phyloP scores from a whole-genome alignment of 495 filamentous ascomycete genomes.

The Rhypophila decipiens region DNA sequence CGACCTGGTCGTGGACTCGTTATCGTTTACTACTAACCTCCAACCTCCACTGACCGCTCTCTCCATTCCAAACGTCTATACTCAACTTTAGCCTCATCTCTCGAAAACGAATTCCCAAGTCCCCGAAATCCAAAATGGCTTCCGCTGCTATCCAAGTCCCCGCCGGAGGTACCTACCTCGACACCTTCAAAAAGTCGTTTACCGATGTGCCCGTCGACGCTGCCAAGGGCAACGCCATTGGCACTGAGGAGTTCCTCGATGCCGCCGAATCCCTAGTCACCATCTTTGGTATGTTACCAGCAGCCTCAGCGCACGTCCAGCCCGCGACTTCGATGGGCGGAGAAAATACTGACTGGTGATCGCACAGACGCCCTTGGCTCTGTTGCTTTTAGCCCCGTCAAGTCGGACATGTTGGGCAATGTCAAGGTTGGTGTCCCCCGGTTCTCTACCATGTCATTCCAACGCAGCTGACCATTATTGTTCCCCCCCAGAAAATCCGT shows the following conservation, averaged over 20 bases:
- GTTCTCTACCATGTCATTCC: background rate
- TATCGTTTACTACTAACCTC: no score
- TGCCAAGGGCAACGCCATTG: constrained; percentile 66
- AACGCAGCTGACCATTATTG: constrained; percentile 2
- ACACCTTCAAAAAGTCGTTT: constrained; percentile 77
- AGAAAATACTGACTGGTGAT: background rate
- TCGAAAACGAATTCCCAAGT: no score
- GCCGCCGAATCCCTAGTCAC: constrained; percentile 78
- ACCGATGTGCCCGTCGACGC: constrained; percentile 68
- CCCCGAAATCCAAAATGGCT: no score
- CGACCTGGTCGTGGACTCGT: no score
- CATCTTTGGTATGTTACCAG: constrained; percentile 65
- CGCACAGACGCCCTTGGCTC: constrained; percentile 70
- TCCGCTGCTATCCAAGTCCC: constrained; percentile 36
- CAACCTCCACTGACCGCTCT: constrained; percentile 2
- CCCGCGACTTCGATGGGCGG: no score
- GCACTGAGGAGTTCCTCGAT: constrained; percentile 83
- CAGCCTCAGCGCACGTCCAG: no score
- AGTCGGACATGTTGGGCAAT: constrained; percentile 85
- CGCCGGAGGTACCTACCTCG: constrained; percentile 71
- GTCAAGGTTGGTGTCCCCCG: constrained; percentile 61
- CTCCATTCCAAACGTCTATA: constrained; percentile 2
- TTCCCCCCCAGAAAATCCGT: constrained; percentile 69
- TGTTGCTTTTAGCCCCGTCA: constrained; percentile 76
- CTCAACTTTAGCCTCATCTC: no score